Evolutionary conservation across 176 grass and related monocot species (phyloP), one percentile per base, ranked within the genome.

Genomic region (Musa beccarii): DNA sequence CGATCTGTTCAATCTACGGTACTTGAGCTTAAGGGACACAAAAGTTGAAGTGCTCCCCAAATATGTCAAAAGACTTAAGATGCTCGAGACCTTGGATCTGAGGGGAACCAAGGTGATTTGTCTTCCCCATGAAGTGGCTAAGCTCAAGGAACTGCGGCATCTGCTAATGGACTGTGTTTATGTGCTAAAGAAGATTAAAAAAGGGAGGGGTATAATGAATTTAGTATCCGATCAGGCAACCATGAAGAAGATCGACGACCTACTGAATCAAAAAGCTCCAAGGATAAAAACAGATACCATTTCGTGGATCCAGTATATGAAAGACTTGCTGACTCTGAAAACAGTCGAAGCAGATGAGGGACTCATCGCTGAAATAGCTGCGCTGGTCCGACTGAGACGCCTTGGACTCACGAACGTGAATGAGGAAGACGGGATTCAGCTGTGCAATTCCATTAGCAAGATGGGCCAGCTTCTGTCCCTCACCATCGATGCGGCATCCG

Each of bases 1-100:
- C 0, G 21, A 86, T 19, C 53, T 88, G 26, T 91, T 88, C 34
- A 96, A 88, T 79, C 83, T 91, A 2, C 75, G 1, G 10, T 79
- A 71, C 66, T 69, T 96, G 43, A 78, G 83, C 49, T 73, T 96
- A 0, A 16, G 83, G 0, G 8, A 68, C 0, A 84, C 88, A 1
- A 78, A 76, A 2, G 81, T 96, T 68, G 82, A 83, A 49, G 1
- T 54, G 49, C 79, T 96, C 15, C 88, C 92, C 24, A 73, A 77
- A 16, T 86, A 84, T n/a, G 20, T 91, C 2, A 8, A 10, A 0
- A 88, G 72, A 0, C 85, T 95, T 49, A 8, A 43, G 0, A 86
- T 84, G 56, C 80, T 96, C 12, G 68, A 85, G 81, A 96, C 84
- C 17, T 19, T 88, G 15, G 81, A 81, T 43, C 80, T 90, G n/a